These are phyloP conservation scores for Knoxia roxburghii DNA, from an alignment of 257 asterid genomes.

Conservation along the genomic window DNA sequence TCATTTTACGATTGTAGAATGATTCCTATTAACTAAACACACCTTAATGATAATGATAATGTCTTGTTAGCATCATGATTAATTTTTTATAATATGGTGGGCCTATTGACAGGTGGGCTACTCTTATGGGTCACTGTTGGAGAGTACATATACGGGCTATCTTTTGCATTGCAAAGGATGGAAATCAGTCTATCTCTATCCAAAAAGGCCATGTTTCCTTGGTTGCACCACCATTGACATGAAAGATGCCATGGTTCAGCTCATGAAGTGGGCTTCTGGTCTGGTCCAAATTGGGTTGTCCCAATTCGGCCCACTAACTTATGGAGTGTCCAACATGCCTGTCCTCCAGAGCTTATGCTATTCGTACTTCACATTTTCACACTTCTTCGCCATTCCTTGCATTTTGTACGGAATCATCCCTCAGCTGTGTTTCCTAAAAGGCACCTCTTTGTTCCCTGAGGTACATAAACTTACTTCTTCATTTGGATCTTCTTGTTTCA, in stretches of 20 bases:
- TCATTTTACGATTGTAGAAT: too few relatives aligned
- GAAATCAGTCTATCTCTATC: slow-evolving; percentile 32
- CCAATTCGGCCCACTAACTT: slow-evolving; percentile 25
- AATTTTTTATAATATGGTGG: too few relatives aligned
- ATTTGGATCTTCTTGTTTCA: neutral
- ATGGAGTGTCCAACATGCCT: slow-evolving; percentile 21
- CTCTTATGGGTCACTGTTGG: slow-evolving; percentile 57
- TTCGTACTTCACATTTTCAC: slow-evolving; percentile 22
- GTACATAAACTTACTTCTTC: slow-evolving; percentile 1
- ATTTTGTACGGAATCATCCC: slow-evolving; percentile 28
- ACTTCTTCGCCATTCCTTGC: slow-evolving; percentile 25
- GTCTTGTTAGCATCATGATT: too few relatives aligned
- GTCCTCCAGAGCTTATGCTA: slow-evolving; percentile 26
- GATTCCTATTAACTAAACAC: too few relatives aligned
- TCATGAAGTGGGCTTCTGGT: slow-evolving; percentile 33
- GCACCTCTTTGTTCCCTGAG: slow-evolving; percentile 27
- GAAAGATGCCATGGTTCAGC: slow-evolving; percentile 29
- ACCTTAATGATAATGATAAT: too few relatives aligned
- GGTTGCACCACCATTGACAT: slow-evolving; percentile 32
- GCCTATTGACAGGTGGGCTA: slow-evolving; percentile 71
- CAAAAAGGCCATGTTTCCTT: slow-evolving; percentile 29
- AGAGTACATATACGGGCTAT: slow-evolving; percentile 51
- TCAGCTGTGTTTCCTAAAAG: slow-evolving; percentile 26
- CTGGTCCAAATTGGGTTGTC: slow-evolving; percentile 30
- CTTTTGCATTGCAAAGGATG: slow-evolving; percentile 33